Evolutionary conservation across 176 grass and related monocot species (phyloP).

Genomic region (Paspalum notatum): DNA sequence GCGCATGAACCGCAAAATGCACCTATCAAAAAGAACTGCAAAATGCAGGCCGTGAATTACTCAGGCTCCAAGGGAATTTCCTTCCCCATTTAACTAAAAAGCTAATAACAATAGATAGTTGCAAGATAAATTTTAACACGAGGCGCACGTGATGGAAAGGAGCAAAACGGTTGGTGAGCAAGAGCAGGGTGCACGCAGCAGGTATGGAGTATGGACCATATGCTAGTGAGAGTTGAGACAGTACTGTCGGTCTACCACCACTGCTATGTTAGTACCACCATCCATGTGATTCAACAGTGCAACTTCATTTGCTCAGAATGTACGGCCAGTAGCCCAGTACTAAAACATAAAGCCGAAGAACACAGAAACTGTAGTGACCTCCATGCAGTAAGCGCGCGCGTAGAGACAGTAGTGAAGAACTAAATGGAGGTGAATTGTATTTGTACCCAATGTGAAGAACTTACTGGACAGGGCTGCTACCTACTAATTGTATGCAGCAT

Average conservation of each 20-base stretch:
- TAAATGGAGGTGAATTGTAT: background rate
- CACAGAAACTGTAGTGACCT: background rate
- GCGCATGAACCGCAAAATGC: constrained; percentile 16
- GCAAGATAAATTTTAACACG: background rate
- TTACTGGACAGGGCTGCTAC: background rate
- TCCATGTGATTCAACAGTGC: constrained; percentile 9
- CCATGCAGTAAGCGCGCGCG: background rate
- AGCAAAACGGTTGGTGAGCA: constrained; percentile 26
- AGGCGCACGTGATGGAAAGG: constrained; percentile 17
- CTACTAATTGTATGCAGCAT: background rate
- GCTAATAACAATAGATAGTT: background rate
- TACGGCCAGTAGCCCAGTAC: background rate
- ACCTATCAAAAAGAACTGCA: too few species aligned
- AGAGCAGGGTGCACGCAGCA: background rate
- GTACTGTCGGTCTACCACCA: constrained; percentile 17
- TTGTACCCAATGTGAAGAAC: background rate
- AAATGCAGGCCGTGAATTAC: background rate
- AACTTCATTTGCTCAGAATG: constrained; percentile 5
- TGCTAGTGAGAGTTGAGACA: background rate
- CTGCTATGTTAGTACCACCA: background rate
- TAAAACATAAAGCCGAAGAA: background rate
- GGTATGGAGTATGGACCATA: constrained; percentile 37
- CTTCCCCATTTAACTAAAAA: background rate
- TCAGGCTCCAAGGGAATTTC: background rate
- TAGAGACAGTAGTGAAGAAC: background rate